These are phyloP conservation scores for Craterostigma plantagineum DNA, from an alignment of 257 asterid genomes.

Conservation along the genomic window DNA sequence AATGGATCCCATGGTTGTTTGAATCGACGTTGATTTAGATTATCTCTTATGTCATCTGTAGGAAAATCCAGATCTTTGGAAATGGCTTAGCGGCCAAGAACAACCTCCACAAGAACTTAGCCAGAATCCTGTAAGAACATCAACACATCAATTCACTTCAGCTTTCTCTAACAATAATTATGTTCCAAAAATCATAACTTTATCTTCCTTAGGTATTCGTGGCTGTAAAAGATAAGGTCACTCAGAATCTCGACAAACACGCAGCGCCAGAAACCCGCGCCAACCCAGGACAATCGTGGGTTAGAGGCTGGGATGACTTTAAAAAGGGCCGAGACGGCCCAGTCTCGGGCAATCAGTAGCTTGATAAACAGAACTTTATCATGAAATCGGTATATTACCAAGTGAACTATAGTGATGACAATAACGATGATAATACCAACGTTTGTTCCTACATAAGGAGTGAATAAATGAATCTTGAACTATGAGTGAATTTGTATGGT, in stretches of 20 bases:
- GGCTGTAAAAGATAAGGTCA: slow-evolving; percentile 46
- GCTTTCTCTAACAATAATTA: neutral
- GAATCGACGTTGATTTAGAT: too few relatives aligned
- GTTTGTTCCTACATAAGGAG: too few relatives aligned
- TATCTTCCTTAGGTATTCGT: slow-evolving; percentile 34
- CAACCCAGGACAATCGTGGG: slow-evolving; percentile 70
- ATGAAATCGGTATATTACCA: neutral
- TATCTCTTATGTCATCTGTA: slow-evolving; percentile 15
- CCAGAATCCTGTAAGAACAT: slow-evolving; percentile 45
- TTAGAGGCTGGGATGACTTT: slow-evolving; percentile 95
- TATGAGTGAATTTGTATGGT: too few relatives aligned
- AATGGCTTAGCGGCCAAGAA: slow-evolving; percentile 81
- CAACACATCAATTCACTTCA: neutral
- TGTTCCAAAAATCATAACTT: neutral
- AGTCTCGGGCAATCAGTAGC: slow-evolving; percentile 59
- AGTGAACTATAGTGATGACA: neutral
- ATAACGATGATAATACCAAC: too few relatives aligned
- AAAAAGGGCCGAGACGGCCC: slow-evolving; percentile 65
- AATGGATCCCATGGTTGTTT: too few relatives aligned
- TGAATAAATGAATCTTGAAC: too few relatives aligned
- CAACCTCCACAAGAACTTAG: slow-evolving; percentile 62
- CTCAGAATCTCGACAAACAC: slow-evolving; percentile 42
- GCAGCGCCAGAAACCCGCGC: slow-evolving; percentile 80
- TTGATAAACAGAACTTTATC: neutral
- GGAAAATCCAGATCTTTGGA: slow-evolving; percentile 97